Evolutionary conservation across 2,329 filamentous ascomycete species (phyloP), one percentile per base, ranked within the genome.

Genomic region (Metarhizium guizhouense): DNA sequence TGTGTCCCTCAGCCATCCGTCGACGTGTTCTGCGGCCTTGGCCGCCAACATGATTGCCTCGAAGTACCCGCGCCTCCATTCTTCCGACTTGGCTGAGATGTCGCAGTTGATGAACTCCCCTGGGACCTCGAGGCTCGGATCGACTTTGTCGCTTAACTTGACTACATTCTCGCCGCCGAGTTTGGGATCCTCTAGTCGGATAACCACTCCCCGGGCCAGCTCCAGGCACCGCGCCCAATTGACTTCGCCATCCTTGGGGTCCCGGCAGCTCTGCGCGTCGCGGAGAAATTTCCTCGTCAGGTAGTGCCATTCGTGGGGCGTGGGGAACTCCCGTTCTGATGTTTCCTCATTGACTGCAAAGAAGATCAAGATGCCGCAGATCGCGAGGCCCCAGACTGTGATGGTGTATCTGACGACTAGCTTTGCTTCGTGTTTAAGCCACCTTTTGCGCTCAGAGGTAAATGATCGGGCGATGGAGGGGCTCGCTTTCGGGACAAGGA

Each of bases 1-100:
- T 48, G 72, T 83, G 69, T 95, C 90, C 47, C 80, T 76, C 16
- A 95, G 77, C 79, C 86, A 90, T 51, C 87, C 87, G 60, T 96
- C 89, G 29, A 95, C 74, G 62, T 92, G 83, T 71, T 96, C 92
- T 4, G 90, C 85, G 0, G 86, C 83, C 61, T 83, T 82, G 0
- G 87, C 92, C 57, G 83, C 83, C 11, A 86, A 79, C 83, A 96
- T 89, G 50, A 96, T 73, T 3, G 85, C 80, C 64, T 95, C 84
- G 65, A 87, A 91, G 71, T 97, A 97, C 1, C 90, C 91, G 55
- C 89, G 79, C 63, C 87, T 78, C 93, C 92, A 97, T 52, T 86
- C 78, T 70, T 95, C 90, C 59, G 84, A 86, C 74, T 91, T 95
- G 6, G 72, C 78, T 1, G 82, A 82, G 55, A 94, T 75, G 67